Percentiles rank a stretch among this genome's conserved stretches.
Evolutionary conservation across 305 asterid genomes (phyloP).

Genomic region (Fraxinus nigra): DNA sequence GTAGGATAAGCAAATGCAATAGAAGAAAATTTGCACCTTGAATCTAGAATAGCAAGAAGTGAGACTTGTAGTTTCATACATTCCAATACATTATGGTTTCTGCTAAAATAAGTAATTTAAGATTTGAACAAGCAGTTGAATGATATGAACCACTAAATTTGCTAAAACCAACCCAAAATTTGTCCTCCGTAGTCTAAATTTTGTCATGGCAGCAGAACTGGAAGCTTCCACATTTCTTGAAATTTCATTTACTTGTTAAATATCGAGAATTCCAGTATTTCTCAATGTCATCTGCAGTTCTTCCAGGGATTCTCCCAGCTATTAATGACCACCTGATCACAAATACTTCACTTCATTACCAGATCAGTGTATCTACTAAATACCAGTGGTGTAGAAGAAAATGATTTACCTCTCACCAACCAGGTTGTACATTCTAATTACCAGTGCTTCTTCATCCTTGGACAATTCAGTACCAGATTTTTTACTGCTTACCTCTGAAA

Average conservation of each 20-base stretch:
- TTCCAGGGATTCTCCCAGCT: constrained; percentile 26
- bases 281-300: constrained; percentile 23
- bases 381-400: background rate
- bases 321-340: constrained; percentile 19
- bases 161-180: background rate
- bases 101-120: background rate
- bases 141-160: background rate
- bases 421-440: constrained; percentile 38
- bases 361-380: background rate
- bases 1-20: background rate
- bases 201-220: background rate
- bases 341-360: background rate
- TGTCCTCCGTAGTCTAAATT: background rate
- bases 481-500: background rate
- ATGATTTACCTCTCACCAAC: constrained; percentile 23
- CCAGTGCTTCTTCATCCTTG: constrained; percentile 22
- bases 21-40: background rate
- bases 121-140: background rate
- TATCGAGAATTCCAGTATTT: constrained; percentile 22
- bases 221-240: background rate
- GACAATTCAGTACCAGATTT: background rate
- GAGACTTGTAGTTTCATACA: background rate
- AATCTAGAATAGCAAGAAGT: background rate
- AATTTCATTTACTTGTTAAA: constrained; percentile 5
- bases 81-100: background rate